Conservation (phyloP, 805 yeast genomes). For the Naumovozyma castellii region DNA sequence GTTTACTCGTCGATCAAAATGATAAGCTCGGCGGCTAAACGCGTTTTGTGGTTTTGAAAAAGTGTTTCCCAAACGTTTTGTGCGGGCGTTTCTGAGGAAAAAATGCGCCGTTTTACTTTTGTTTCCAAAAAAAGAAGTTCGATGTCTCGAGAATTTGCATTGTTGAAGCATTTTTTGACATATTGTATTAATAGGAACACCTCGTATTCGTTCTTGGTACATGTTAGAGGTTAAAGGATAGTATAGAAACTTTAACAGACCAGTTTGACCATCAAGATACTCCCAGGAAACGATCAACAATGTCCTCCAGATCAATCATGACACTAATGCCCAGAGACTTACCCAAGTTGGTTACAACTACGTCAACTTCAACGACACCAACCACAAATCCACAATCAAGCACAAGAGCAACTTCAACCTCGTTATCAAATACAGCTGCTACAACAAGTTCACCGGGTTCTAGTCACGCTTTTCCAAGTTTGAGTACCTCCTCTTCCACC, state of each 20-base stretch:
- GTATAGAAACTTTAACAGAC: no score
- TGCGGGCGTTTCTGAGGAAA: not conserved
- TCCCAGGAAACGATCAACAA: not conserved
- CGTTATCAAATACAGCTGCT: not conserved
- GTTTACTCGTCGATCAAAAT: not conserved
- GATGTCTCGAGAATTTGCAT: no score
- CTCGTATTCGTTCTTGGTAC: no score
- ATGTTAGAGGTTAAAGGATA: no score
- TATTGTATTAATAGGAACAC: no score
- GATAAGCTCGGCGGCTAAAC: not conserved
- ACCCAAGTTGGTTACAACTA: conserved; percentile 14
- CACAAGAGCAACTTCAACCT: not conserved
- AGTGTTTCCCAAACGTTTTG: no score
- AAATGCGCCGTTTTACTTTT: not conserved
- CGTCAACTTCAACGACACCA: not conserved
- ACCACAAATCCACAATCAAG: conserved; percentile 1
- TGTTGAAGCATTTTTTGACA: no score
- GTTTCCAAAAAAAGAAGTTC: not conserved
- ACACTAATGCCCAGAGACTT: conserved; percentile 11
- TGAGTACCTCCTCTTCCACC: conserved; percentile 4
- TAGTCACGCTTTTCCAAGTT: no score
- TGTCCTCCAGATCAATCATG: not conserved
- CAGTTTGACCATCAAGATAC: no score
- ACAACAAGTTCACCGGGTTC: no score
- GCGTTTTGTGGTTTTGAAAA: no score